A percentile compares a stretch with the other conserved stretches of the same genome.
phyloP scores from a whole-genome alignment of 257 asterid genomes.

The Anisodus acutangulus region DNA sequence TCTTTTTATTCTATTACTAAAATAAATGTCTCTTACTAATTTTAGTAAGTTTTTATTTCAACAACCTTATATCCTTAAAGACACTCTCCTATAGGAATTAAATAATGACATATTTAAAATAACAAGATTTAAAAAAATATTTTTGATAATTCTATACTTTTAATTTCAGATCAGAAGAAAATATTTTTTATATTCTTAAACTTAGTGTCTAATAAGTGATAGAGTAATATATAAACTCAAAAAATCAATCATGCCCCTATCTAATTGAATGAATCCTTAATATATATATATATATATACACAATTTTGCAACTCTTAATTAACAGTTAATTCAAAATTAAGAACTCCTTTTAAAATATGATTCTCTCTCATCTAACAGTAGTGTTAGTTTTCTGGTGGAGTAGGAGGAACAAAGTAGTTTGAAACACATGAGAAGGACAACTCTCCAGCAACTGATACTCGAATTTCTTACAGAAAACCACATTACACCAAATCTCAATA shows the following conservation, averaged over 20 bases:
- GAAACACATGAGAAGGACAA: conserved; percentile 47
- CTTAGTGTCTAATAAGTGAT: not conserved
- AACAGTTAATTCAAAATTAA: not conserved
- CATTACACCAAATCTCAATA: conserved; percentile 62
- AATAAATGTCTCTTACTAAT: not conserved
- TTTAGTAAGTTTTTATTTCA: not conserved
- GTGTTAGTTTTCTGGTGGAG: conserved; percentile 24
- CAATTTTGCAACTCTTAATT: not conserved
- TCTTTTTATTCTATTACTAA: not conserved
- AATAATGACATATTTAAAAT: not conserved
- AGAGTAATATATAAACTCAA: not conserved
- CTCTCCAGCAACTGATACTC: conserved; percentile 53
- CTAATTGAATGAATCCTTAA: not conserved
- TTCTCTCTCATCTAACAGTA: not conserved
- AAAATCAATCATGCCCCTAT: not conserved
- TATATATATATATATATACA: not conserved
- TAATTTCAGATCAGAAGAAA: not conserved
- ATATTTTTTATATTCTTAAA: not conserved
- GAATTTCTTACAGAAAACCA: conserved; percentile 42
- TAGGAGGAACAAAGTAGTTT: conserved; percentile 28
- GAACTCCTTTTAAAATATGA: not conserved
- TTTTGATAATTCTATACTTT: not conserved
- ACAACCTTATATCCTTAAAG: not conserved
- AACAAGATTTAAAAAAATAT: not conserved
- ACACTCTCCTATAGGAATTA: not conserved